These are phyloP conservation scores for Nematodospora valgi DNA, from an alignment of 805 yeast species.

Conservation along the genomic window DNA sequence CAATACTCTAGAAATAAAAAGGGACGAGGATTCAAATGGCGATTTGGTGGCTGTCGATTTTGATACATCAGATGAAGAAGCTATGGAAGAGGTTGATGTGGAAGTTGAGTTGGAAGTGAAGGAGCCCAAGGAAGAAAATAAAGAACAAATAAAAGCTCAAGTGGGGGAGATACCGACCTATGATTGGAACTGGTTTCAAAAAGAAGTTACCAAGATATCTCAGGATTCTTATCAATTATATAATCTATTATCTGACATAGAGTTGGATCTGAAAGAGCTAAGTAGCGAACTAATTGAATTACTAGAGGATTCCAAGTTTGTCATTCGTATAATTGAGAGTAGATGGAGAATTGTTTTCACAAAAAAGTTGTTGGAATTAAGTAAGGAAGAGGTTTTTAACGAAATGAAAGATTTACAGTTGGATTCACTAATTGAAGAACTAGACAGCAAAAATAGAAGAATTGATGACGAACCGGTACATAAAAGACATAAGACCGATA, in stretches of 20 bases:
- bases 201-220: background rate
- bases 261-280: slow-evolving; percentile 38
- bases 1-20: slow-evolving; percentile 41
- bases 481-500: slow-evolving; percentile 23
- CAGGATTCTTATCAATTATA: slow-evolving; percentile 21
- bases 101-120: slow-evolving; percentile 28
- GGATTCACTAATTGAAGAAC: slow-evolving; percentile 39
- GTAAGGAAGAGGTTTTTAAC: slow-evolving; percentile 30
- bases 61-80: slow-evolving; percentile 24
- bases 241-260: slow-evolving; percentile 34
- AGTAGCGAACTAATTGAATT: slow-evolving; percentile 54
- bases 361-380: slow-evolving; percentile 28
- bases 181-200: slow-evolving; percentile 6
- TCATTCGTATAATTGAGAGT: slow-evolving; percentile 46
- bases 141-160: background rate
- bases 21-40: slow-evolving; percentile 23
- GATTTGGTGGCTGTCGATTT: slow-evolving; percentile 25
- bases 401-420: slow-evolving; percentile 46
- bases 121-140: slow-evolving; percentile 25
- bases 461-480: slow-evolving; percentile 48
- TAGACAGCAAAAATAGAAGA: slow-evolving; percentile 24
- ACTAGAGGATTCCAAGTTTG: slow-evolving; percentile 51
- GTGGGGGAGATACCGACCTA: background rate
- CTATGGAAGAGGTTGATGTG: slow-evolving; percentile 12
- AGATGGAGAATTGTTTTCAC: slow-evolving; percentile 54